A percentile compares a stretch with the other conserved stretches of the same genome.
phyloP scores from a whole-genome alignment of 805 yeast genomes.

The Pachysolen tannophilus region DNA sequence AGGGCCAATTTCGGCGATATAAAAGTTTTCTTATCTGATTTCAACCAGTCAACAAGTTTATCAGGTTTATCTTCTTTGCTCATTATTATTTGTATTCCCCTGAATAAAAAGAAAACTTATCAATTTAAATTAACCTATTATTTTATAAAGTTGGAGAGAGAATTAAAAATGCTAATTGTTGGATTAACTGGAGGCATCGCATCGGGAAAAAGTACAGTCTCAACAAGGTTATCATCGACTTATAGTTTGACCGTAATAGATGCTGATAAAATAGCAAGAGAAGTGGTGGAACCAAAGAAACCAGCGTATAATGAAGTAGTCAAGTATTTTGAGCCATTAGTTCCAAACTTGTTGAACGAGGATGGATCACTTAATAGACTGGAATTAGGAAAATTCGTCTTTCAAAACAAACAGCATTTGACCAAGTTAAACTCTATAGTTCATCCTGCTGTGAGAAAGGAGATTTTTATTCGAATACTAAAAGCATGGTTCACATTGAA shows the following conservation, averaged over 20 bases:
- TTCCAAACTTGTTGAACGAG: slow-evolving; percentile 40
- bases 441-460: slow-evolving; percentile 79
- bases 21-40: slow-evolving; percentile 13
- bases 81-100: too few species aligned
- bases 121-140: background rate
- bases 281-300: slow-evolving; percentile 76
- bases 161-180: slow-evolving; percentile 59
- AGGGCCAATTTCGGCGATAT: slow-evolving; percentile 35
- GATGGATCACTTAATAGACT: slow-evolving; percentile 58
- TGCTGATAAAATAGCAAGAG: slow-evolving; percentile 85
- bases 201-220: slow-evolving; percentile 92
- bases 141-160: background rate
- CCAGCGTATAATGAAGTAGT: slow-evolving; percentile 64
- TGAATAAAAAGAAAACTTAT: background rate
- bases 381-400: slow-evolving; percentile 71
- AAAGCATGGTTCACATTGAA: slow-evolving; percentile 50
- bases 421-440: slow-evolving; percentile 61
- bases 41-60: slow-evolving; percentile 25
- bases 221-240: slow-evolving; percentile 43
- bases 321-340: slow-evolving; percentile 42
- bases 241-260: slow-evolving; percentile 61
- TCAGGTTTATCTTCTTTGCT: slow-evolving; percentile 9
- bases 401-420: slow-evolving; percentile 56
- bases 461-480: slow-evolving; percentile 50
- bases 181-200: slow-evolving; percentile 99